Evolutionary conservation across 495 filamentous ascomycete genomes (phyloP).

Genomic region (Trichoderma parareesei): DNA sequence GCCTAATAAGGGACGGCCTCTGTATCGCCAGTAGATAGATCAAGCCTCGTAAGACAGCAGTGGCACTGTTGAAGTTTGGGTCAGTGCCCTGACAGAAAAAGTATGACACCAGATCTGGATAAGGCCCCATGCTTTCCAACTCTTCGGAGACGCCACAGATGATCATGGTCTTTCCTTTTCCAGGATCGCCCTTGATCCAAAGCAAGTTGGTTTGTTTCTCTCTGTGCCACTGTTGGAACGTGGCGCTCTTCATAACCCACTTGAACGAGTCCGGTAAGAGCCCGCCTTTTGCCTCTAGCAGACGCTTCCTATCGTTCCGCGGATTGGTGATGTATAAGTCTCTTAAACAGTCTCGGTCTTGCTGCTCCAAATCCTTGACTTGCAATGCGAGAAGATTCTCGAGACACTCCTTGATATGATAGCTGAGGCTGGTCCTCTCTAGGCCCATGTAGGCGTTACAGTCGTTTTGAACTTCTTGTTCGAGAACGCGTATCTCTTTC

Average conservation of each 20-base stretch:
- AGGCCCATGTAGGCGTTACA: too few species aligned
- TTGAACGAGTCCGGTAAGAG: conserved; percentile 33
- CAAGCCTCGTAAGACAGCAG: conserved; percentile 32
- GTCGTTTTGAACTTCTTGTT: too few species aligned
- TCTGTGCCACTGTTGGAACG: conserved; percentile 27
- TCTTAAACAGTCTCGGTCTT: too few species aligned
- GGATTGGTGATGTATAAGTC: conserved; percentile 15
- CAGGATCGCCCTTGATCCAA: conserved; percentile 33
- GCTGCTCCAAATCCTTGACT: too few species aligned
- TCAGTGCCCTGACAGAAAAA: conserved; percentile 39
- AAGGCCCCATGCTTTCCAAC: conserved; percentile 15
- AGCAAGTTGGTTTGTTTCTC: conserved; percentile 15
- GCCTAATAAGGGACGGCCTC: conserved; percentile 24
- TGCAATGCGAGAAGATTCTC: too few species aligned
- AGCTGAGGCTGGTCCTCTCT: too few species aligned
- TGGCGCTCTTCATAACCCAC: conserved; percentile 32
- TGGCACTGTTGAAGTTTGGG: conserved; percentile 28
- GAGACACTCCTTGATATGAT: too few species aligned
- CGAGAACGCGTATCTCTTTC: too few species aligned
- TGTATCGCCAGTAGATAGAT: conserved; percentile 30
- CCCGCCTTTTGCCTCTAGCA: conserved; percentile 32
- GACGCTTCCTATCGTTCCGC: conserved; percentile 27
- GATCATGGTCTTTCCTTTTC: conserved; percentile 44
- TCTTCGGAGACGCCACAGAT: conserved; percentile 33
- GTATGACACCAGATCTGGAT: conserved; percentile 23